Evolutionary conservation across 1,139 yeast genomes (phyloP).

Genomic region (Kodamaea ohmeri): DNA sequence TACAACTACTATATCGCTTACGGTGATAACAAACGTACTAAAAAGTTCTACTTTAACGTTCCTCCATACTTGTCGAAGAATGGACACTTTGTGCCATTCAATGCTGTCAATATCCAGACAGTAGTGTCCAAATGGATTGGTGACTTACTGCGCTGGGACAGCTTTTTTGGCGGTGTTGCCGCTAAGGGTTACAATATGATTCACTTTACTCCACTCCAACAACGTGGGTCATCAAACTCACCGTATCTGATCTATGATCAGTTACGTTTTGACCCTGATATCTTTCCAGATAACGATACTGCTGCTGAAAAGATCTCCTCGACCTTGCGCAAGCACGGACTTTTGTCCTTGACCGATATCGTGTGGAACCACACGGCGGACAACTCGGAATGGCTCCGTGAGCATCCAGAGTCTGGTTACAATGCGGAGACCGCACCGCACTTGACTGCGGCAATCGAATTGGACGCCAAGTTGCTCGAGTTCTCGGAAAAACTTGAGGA

Average conservation of each 20-base stretch:
- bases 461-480: constrained; percentile 65
- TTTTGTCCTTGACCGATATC: constrained; percentile 83
- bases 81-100: constrained; percentile 61
- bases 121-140: constrained; percentile 94
- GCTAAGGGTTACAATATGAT: constrained; percentile 89
- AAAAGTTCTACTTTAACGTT: constrained; percentile 70
- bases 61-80: constrained; percentile 61
- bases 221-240: constrained; percentile 84
- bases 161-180: constrained; percentile 57
- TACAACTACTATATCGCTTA: constrained; percentile 65
- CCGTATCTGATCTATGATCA: constrained; percentile 93
- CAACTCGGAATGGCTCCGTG: constrained; percentile 79
- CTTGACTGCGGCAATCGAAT: constrained; percentile 75
- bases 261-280: constrained; percentile 63
- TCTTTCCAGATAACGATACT: constrained; percentile 47
- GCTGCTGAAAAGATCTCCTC: constrained; percentile 28
- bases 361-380: constrained; percentile 95
- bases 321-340: constrained; percentile 54
- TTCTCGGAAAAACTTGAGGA: constrained; percentile 56
- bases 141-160: constrained; percentile 58
- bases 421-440: constrained; percentile 87
- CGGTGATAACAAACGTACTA: constrained; percentile 42
- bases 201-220: constrained; percentile 91
- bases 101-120: constrained; percentile 80
- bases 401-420: constrained; percentile 90